A percentile compares a stretch with the other conserved stretches of the same genome.
Evolutionary conservation across 148 eudicot genomes (phyloP).

Genomic region (Cornus controversa): DNA sequence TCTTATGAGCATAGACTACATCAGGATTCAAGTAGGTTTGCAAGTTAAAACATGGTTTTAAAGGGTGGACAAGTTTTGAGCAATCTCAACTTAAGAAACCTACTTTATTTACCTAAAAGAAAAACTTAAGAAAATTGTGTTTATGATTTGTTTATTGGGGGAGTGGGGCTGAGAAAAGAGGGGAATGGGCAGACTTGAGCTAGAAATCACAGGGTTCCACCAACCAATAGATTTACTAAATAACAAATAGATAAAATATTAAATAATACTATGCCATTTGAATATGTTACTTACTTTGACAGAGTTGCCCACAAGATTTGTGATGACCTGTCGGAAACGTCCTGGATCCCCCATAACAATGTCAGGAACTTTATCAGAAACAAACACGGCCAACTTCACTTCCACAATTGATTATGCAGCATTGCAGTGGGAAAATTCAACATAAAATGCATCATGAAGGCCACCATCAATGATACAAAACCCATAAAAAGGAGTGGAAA

Average conservation of each 20-base stretch:
- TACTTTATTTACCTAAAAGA: too few species aligned
- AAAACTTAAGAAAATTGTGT: too few species aligned
- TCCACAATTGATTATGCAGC: constrained; percentile 20
- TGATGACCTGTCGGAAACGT: constrained; percentile 66
- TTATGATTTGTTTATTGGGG: neutral
- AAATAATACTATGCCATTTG: neutral
- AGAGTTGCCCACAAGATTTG: constrained; percentile 73
- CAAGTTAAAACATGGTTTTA: neutral
- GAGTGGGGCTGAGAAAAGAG: neutral
- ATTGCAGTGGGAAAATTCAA: constrained; percentile 3
- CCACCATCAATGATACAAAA: constrained; percentile 7
- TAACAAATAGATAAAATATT: neutral
- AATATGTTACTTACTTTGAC: constrained; percentile 52
- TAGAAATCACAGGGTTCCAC: neutral
- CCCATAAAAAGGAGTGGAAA: neutral
- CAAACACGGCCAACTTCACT: constrained; percentile 60
- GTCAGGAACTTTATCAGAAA: constrained; percentile 66
- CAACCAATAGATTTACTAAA: neutral
- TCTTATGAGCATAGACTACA: neutral
- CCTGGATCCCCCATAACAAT: constrained; percentile 75
- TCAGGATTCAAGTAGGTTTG: neutral
- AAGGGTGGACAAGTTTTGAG: neutral
- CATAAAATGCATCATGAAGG: neutral
- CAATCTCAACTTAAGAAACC: neutral
- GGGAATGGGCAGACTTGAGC: neutral